phyloP scores from a whole-genome alignment of 768 basidiomycete species.

The Suillus tomentosus region DNA sequence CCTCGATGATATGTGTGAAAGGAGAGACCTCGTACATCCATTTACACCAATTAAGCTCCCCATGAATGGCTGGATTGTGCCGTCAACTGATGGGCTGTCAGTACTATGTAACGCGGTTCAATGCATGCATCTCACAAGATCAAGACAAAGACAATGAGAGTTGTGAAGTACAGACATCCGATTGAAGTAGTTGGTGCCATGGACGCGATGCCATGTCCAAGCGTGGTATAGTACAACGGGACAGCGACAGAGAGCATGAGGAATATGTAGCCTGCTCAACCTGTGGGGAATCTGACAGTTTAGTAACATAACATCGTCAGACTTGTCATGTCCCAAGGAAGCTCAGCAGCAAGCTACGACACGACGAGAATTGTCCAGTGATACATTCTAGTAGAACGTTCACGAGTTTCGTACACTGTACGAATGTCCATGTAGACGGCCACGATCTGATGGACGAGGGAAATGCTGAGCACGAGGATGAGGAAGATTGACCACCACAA shows the following conservation, averaged over 20 bases:
- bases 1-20: conserved; percentile 58
- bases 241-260: conserved; percentile 54
- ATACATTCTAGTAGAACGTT: conserved; percentile 65
- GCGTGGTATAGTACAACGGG: conserved; percentile 61
- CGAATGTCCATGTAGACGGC: conserved; percentile 60
- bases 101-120: background rate
- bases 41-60: conserved; percentile 66
- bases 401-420: conserved; percentile 64
- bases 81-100: conserved; percentile 40
- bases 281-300: conserved; percentile 59
- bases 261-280: conserved; percentile 59
- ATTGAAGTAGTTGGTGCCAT: conserved; percentile 62
- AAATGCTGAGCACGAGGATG: conserved; percentile 51
- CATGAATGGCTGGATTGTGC: conserved; percentile 64
- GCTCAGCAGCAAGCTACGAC: conserved; percentile 53
- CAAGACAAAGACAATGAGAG: conserved; percentile 62
- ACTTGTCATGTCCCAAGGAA: conserved; percentile 63
- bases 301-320: conserved; percentile 68
- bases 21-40: conserved; percentile 68
- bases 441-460: conserved; percentile 66
- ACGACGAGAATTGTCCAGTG: conserved; percentile 61
- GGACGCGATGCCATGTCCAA: conserved; percentile 61
- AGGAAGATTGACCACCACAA: conserved; percentile 51
- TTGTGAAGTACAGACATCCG: conserved; percentile 57
- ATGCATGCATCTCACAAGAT: conserved; percentile 39